Percentiles rank a stretch among this genome's conserved stretches.
phyloP scores from a whole-genome alignment of 495 filamentous ascomycete genomes.

The Collariella sp. region DNA sequence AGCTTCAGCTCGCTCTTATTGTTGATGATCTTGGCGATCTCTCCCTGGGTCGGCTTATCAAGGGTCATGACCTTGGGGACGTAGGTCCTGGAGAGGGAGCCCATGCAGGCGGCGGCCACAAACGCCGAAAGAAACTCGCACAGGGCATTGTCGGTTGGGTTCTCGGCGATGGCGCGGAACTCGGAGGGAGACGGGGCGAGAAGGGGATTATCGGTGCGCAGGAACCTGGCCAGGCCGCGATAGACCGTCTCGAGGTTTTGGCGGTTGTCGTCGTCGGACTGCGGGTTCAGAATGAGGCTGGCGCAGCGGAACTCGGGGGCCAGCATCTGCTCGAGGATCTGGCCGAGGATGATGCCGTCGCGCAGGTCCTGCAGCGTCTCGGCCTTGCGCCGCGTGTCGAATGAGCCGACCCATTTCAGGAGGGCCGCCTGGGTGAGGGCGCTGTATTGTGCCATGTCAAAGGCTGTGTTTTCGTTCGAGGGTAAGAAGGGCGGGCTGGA shows the following conservation, averaged over 20 bases:
- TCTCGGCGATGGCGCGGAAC: constrained; percentile 32
- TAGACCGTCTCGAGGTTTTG: constrained; percentile 61
- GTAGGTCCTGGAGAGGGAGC: constrained; percentile 47
- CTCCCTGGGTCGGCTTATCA: constrained; percentile 26
- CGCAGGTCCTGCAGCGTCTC: constrained; percentile 50
- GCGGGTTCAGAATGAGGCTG: constrained; percentile 55
- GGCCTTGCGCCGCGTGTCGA: constrained; percentile 27
- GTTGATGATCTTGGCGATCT: constrained; percentile 28
- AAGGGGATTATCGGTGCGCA: constrained; percentile 35
- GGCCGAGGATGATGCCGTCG: constrained; percentile 68
- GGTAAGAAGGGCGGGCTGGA: neutral
- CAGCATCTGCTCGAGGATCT: constrained; percentile 52
- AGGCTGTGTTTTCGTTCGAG: neutral
- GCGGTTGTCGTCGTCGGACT: constrained; percentile 47
- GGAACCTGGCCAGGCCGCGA: constrained; percentile 56
- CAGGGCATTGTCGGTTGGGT: constrained; percentile 29
- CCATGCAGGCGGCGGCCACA: constrained; percentile 52
- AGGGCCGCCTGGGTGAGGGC: constrained; percentile 31
- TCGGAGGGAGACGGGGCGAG: constrained; percentile 28
- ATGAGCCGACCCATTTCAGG: constrained; percentile 39
- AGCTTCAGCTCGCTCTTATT: constrained; percentile 23
- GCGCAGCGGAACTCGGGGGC: constrained; percentile 54
- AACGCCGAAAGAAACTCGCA: constrained; percentile 56
- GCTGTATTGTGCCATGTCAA: constrained; percentile 24
- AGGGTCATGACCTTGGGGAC: constrained; percentile 37